Evolutionary conservation across 768 basidiomycete species (phyloP), one percentile per base, ranked within the genome.

Genomic region (Imleria badia): DNA sequence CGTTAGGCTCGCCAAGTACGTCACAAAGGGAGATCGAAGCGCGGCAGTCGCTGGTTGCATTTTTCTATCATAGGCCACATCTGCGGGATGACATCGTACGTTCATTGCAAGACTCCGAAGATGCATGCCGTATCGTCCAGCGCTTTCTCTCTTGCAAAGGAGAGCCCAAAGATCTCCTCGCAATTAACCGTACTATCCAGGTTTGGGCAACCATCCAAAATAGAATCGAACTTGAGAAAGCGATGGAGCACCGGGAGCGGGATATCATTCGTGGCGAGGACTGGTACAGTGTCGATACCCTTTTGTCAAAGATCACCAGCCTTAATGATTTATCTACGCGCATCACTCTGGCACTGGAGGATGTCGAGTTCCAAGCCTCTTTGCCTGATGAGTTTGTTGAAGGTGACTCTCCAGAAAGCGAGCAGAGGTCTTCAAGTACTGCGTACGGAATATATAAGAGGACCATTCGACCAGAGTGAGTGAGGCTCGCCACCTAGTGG

Each of bases 1-100:
- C 52, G 20, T n/a, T 60, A 93, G 91, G 88, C 68, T 91, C 91
- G 33, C 92, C 92, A 0, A 92, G 89, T 64, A 89, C 87, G 3
- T 91, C 89, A 2, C 71, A 85, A 13, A 58, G 66, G 15, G 89
- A 91, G 63, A 91, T 94, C 58, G 79, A 81, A 60, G 73, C 82
- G 12, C 84, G 87, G 6, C 92, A 93, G 64, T 81, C 82, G n/a
- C 70, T 93, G 7, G 90, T 94, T 22, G 78, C 85, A 4, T 83
- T 87, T 62, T 87, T 94, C 64, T 72, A 79, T 60, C 60, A 73
- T 11, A 74, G 84, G 30, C 79, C 81, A 31, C 81, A 86, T 64
- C 78, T 92, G 39, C 81, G 83, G 39, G 75, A 79, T 34, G 91
- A 92, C 62, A 71, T 94, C 17, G 66, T 76, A 15, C 78, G 76